Base-by-base conservation (phyloP, 2,329 filamentous ascomycete species). In the Trichoderma cornu-damae region DNA sequence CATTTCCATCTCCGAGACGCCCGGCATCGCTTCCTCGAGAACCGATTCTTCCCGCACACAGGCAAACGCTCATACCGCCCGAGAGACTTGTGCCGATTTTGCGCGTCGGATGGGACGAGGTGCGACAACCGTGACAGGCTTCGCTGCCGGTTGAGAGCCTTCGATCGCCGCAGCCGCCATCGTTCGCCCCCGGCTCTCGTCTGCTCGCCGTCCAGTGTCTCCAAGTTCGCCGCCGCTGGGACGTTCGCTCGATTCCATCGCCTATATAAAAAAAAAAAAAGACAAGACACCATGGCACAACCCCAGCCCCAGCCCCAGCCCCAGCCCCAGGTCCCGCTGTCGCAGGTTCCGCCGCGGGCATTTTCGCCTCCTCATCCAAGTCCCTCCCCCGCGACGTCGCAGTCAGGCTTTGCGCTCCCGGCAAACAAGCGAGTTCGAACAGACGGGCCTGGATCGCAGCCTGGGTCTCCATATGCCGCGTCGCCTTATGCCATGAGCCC, bases 361-460 rank as follows among this genome's bases (percentile, higher is more conserved):
- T 89, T 83, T 71, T 86, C 85, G 61, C 84, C 84, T 63, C 79
- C 81, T 28, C 85, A 82, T 58, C 79, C 79, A 48, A 79, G 80
- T 34, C 79, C 84, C 22, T 86, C 86, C 22, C 84, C 86, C 43
- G 80, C 77, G 49, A 75, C 79, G 20, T 76, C 79, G 30, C 79
- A 81, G 61, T 73, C 78, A 14, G 73, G 72, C 52, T 87, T 72
- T 65, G 67, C 71, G 59, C 81, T 86, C 48, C 88, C 88, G 48
- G 85, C 89, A 14, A 83, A 81, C 59, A 93, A 94, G 75, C 82
- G 88, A 66, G 64, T 68, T 26, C 67, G 70, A 60, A 69, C 86
- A 81, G 69, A 86, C 51, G 85, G 85, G 58, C 81, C 85, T 32
- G 74, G 79, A n/a, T 85, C 87, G 26, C 85, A 86, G 63, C 85